A percentile compares a stretch with the other conserved stretches of the same genome.
phyloP scores from a whole-genome alignment of 192 early-diverging fungal genomes.

The Rhizoclosmatium globosum region DNA sequence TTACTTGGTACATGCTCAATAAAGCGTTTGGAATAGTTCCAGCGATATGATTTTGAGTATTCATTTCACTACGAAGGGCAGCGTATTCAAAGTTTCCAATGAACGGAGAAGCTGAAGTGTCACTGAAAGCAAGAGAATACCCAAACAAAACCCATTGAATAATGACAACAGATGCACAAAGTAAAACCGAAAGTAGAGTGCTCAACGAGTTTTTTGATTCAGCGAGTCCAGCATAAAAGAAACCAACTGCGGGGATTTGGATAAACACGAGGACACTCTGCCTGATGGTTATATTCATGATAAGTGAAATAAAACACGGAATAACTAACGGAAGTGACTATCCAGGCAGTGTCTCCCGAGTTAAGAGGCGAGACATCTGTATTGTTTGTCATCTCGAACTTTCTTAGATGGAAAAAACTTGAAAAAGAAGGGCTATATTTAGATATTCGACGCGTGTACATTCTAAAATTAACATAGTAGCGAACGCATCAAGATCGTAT shows the following conservation, averaged over 20 bases:
- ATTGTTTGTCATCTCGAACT: neutral
- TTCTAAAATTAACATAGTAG: too few species aligned
- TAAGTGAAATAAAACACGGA: neutral
- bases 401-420: too few species aligned
- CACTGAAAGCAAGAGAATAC: constrained; percentile 87
- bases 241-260: constrained; percentile 88
- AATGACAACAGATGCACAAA: constrained; percentile 83
- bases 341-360: constrained; percentile 64
- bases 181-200: constrained; percentile 75
- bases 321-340: constrained; percentile 4
- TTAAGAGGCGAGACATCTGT: constrained; percentile 61
- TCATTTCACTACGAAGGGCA: constrained; percentile 55
- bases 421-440: too few species aligned
- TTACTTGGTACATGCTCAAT: constrained; percentile 72
- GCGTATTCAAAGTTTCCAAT: constrained; percentile 76
- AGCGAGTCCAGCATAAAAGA: constrained; percentile 91
- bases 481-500: too few species aligned
- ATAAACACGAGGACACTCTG: constrained; percentile 74
- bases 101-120: constrained; percentile 21
- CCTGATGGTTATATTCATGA: too few species aligned
- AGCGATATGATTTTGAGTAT: constrained; percentile 58
- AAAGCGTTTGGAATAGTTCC: constrained; percentile 69
- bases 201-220: constrained; percentile 86
- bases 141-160: constrained; percentile 90
- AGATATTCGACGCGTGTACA: too few species aligned